These are phyloP conservation scores for Colletotrichum euphorbiae DNA, from an alignment of 2,329 filamentous ascomycete species.

Conservation along the genomic window DNA sequence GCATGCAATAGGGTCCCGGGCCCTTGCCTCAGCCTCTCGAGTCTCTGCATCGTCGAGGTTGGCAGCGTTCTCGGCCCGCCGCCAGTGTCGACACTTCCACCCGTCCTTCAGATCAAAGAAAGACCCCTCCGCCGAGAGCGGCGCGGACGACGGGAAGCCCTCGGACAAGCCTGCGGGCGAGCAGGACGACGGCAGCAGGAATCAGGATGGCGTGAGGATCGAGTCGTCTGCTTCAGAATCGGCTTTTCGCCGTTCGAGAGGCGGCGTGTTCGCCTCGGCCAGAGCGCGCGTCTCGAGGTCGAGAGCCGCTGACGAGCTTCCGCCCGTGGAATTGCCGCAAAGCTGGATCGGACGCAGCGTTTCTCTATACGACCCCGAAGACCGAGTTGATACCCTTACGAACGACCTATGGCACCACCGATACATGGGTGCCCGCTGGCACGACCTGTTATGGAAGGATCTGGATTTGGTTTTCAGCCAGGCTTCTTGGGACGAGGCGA, in stretches of 20 bases:
- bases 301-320: constrained; percentile 55
- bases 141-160: constrained; percentile 39
- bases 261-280: constrained; percentile 42
- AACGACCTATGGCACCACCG: constrained; percentile 39
- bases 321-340: constrained; percentile 65
- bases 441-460: constrained; percentile 39
- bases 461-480: constrained; percentile 36
- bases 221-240: constrained; percentile 24
- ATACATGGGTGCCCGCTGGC: constrained; percentile 40
- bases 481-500: constrained; percentile 34
- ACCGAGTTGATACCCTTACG: constrained; percentile 40
- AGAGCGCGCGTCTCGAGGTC: constrained; percentile 49
- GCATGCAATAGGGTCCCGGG: constrained; percentile 44
- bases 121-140: constrained; percentile 34
- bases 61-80: constrained; percentile 29
- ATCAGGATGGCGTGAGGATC: constrained; percentile 18
- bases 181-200: constrained; percentile 29
- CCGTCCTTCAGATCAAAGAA: constrained; percentile 37
- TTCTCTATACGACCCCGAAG: constrained; percentile 49
- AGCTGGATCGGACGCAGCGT: constrained; percentile 68
- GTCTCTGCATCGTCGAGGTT: constrained; percentile 33
- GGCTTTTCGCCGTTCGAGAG: constrained; percentile 36
- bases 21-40: constrained; percentile 41
- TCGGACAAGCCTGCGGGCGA: constrained; percentile 38
- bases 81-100: constrained; percentile 40